phyloP scores from a whole-genome alignment of 2,329 filamentous ascomycete genomes.

The Penicillium janthinellum region DNA sequence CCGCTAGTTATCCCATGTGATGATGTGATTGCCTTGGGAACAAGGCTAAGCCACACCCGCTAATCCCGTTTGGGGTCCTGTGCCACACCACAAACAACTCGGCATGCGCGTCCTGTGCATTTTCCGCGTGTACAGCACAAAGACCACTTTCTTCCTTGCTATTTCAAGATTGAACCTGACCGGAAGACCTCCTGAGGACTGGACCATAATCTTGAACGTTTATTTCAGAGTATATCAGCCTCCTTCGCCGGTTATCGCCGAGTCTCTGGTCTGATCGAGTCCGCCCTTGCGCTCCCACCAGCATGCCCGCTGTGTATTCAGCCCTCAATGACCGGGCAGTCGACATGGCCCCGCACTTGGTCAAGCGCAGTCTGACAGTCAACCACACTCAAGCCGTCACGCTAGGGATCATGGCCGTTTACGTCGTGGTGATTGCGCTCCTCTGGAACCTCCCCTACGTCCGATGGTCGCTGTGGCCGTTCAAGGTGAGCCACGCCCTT shows the following conservation, averaged over 20 bases:
- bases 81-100: constrained; percentile 1
- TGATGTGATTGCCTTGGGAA: not conserved
- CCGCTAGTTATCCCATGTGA: too few species aligned
- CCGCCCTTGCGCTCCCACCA: constrained; percentile 5
- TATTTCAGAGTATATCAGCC: not conserved
- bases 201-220: not conserved
- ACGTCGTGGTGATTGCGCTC: constrained; percentile 72
- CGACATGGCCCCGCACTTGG: constrained; percentile 38
- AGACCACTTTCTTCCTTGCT: not conserved
- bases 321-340: constrained; percentile 24
- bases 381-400: constrained; percentile 72
- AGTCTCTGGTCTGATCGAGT: not conserved
- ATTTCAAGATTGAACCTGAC: not conserved
- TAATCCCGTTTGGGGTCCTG: not conserved
- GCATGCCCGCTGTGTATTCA: constrained; percentile 34
- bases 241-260: not conserved
- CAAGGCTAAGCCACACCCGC: not conserved
- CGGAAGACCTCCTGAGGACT: too few species aligned
- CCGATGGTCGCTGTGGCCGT: constrained; percentile 75
- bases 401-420: constrained; percentile 69
- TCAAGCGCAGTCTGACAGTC: constrained; percentile 59
- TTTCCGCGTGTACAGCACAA: constrained; percentile 13
- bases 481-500: constrained; percentile 61
- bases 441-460: constrained; percentile 80
- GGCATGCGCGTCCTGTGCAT: constrained; percentile 13